Conservation (phyloP, 2,329 filamentous ascomycete genomes). For the Endocalyx cinctus region DNA sequence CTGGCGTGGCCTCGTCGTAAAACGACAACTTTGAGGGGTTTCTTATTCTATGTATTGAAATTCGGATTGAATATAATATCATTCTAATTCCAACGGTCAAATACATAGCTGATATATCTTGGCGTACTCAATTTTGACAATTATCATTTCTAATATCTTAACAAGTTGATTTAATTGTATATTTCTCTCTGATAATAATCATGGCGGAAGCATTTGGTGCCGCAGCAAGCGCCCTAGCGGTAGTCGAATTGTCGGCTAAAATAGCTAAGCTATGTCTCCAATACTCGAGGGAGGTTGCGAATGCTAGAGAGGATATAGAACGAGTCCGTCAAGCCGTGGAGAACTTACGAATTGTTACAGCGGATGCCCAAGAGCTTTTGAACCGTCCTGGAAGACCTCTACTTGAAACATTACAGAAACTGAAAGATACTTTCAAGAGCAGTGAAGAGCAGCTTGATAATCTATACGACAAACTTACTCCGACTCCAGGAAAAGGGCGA, state of each 20-base stretch:
- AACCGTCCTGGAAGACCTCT: neutral
- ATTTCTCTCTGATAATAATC: neutral
- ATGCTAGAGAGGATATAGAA: neutral
- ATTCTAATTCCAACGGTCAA: too few relatives aligned
- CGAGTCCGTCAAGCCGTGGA: neutral
- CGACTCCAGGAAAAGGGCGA: slow-evolving; percentile 13
- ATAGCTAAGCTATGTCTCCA: neutral
- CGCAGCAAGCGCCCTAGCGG: neutral
- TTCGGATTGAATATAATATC: too few relatives aligned
- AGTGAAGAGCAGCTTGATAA: slow-evolving; percentile 14
- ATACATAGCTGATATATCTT: too few relatives aligned
- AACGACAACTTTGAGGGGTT: too few relatives aligned
- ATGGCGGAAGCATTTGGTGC: neutral
- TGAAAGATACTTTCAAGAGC: neutral
- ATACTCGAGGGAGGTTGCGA: neutral
- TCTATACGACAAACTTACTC: slow-evolving; percentile 20
- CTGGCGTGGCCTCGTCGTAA: too few relatives aligned
- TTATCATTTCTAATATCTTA: neutral
- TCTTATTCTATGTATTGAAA: too few relatives aligned
- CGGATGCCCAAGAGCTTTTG: neutral
- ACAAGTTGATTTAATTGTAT: neutral
- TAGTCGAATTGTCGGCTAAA: neutral
- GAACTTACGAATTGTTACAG: neutral
- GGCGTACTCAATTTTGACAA: too few relatives aligned
- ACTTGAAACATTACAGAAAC: neutral